Evolutionary conservation across 2,329 filamentous ascomycete genomes (phyloP).

Genomic region (Talaromyces sp.): DNA sequence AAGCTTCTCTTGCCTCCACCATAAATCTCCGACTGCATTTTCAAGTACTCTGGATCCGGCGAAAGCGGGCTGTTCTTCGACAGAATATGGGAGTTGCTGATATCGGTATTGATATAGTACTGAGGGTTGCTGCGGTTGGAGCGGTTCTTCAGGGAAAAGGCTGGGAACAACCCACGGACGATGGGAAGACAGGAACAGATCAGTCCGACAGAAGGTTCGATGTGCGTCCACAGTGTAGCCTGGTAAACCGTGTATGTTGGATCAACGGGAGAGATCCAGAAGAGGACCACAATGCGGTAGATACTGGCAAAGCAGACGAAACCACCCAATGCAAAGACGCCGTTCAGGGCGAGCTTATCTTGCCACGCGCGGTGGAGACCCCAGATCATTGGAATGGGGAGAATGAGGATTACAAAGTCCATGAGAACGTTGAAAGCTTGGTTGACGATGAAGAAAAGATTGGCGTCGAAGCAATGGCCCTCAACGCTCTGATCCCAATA

Average conservation of each 20-base stretch:
- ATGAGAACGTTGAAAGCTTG: constrained; percentile 38
- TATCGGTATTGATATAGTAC: constrained; percentile 31
- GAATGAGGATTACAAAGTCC: constrained; percentile 35
- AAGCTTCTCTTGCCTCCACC: constrained; percentile 11
- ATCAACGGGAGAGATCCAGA: constrained; percentile 32
- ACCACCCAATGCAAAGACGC: constrained; percentile 34
- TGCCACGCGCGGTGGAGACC: constrained; percentile 37
- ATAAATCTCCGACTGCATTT: constrained; percentile 30
- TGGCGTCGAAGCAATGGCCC: constrained; percentile 32
- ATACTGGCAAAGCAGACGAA: constrained; percentile 42
- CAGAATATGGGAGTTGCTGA: constrained; percentile 26
- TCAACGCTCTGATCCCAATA: constrained; percentile 34
- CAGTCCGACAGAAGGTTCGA: constrained; percentile 38
- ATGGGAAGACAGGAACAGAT: constrained; percentile 40
- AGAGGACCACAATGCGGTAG: constrained; percentile 40
- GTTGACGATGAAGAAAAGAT: constrained; percentile 36
- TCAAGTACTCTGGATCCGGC: constrained; percentile 30
- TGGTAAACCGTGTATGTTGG: constrained; percentile 39
- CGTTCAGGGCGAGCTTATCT: constrained; percentile 38
- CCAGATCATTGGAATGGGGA: constrained; percentile 41
- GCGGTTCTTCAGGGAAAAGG: constrained; percentile 27
- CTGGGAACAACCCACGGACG: constrained; percentile 37
- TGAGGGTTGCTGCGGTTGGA: constrained; percentile 23
- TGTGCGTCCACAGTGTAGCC: constrained; percentile 39
- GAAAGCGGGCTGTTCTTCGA: constrained; percentile 28